These are phyloP conservation scores for Delphinella strobiligena DNA, from an alignment of 2,329 filamentous ascomycete genomes.

Conservation along the genomic window DNA sequence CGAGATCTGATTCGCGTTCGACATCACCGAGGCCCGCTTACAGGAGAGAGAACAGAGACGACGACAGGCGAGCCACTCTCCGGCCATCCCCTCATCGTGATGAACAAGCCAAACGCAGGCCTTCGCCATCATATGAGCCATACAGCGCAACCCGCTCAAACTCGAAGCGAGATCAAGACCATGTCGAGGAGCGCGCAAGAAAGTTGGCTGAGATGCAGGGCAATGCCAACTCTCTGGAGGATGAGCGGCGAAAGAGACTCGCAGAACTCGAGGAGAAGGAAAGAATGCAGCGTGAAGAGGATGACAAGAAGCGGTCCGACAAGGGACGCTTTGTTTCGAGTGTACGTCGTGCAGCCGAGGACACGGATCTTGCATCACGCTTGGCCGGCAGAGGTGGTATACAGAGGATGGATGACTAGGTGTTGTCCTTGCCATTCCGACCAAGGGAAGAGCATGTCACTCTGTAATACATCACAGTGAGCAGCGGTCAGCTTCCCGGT, in stretches of 20 bases:
- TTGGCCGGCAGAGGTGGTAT: slow-evolving; percentile 9
- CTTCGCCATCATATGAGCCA: slow-evolving; percentile 7
- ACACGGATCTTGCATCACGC: slow-evolving; percentile 8
- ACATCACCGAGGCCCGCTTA: slow-evolving; percentile 3
- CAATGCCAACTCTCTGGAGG: slow-evolving; percentile 48
- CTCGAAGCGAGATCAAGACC: background rate
- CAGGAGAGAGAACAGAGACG: slow-evolving; percentile 1
- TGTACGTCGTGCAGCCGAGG: slow-evolving; percentile 20
- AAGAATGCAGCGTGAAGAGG: slow-evolving; percentile 49
- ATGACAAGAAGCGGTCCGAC: slow-evolving; percentile 39
- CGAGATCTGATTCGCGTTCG: slow-evolving; percentile 10
- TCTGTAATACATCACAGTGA: too few relatives aligned
- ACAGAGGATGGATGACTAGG: slow-evolving; percentile 5
- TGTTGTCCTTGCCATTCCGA: background rate
- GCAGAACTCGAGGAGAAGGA: slow-evolving; percentile 56
- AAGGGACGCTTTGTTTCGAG: slow-evolving; percentile 23
- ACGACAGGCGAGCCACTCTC: background rate
- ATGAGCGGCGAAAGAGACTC: slow-evolving; percentile 56
- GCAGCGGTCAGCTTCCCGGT: too few relatives aligned
- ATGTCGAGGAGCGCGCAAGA: slow-evolving; percentile 22
- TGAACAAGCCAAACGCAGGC: slow-evolving; percentile 6
- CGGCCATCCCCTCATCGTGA: slow-evolving; percentile 12
- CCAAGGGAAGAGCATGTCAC: too few relatives aligned
- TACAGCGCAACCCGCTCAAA: background rate
- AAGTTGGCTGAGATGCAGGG: slow-evolving; percentile 29